phyloP scores from a whole-genome alignment of 1,284 basidiomycete species.

The Pseudozyma sp. region DNA sequence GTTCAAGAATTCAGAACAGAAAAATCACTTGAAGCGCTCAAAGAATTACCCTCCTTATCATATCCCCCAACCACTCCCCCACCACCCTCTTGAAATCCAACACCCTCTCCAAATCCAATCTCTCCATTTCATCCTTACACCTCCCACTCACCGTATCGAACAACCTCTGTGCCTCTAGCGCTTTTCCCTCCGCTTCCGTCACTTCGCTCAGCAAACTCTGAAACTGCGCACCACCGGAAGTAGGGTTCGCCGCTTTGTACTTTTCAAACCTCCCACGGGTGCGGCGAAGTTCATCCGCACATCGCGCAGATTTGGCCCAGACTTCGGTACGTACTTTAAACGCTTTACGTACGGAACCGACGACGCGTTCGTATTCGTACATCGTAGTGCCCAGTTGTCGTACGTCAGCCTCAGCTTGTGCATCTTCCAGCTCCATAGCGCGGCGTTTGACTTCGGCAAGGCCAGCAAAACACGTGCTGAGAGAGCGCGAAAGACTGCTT shows the following conservation, averaged over 20 bases:
- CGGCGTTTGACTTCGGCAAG: slow-evolving; percentile 67
- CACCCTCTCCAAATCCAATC: slow-evolving; percentile 92
- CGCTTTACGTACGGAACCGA: slow-evolving; percentile 87
- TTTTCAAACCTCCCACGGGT: slow-evolving; percentile 83
- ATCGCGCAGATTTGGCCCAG: slow-evolving; percentile 71
- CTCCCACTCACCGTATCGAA: slow-evolving; percentile 88
- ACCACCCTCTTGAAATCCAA: slow-evolving; percentile 85
- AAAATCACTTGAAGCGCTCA: no score
- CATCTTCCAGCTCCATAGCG: slow-evolving; percentile 52
- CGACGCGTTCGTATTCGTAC: slow-evolving; percentile 90
- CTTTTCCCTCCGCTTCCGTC: slow-evolving; percentile 50
- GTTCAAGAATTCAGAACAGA: no score
- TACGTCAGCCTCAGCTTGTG: slow-evolving; percentile 64
- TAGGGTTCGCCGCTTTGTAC: slow-evolving; percentile 76
- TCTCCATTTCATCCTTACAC: slow-evolving; percentile 88
- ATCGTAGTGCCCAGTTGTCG: slow-evolving; percentile 76
- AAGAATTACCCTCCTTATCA: no score
- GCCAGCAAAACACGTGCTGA: slow-evolving; percentile 68
- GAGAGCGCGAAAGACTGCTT: slow-evolving; percentile 66
- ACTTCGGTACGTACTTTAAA: slow-evolving; percentile 86
- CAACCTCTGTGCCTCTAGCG: slow-evolving; percentile 75
- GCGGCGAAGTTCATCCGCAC: slow-evolving; percentile 80
- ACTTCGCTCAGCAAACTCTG: slow-evolving; percentile 44
- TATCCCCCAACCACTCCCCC: slow-evolving; percentile 82
- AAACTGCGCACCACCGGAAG: slow-evolving; percentile 36